A percentile compares a stretch with the other conserved stretches of the same genome.
Evolutionary conservation across 2,329 filamentous ascomycete genomes (phyloP).

Genomic region (Cladophialophora yegresii): DNA sequence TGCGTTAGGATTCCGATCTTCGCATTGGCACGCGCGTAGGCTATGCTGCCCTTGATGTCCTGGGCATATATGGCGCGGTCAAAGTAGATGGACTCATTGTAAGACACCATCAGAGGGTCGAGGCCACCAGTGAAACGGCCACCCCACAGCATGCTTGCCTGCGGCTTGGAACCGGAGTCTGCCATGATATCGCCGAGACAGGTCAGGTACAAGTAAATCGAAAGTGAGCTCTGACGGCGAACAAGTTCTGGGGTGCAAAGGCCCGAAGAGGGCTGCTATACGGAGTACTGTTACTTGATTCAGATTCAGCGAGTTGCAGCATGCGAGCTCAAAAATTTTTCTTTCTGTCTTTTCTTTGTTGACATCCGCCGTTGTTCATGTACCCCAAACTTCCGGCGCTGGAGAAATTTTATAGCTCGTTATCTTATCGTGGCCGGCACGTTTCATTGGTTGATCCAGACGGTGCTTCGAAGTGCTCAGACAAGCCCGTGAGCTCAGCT

Average conservation of each 20-base stretch:
- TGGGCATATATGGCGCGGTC: conserved; percentile 76
- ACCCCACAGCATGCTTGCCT: conserved; percentile 38
- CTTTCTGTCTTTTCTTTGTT: background rate
- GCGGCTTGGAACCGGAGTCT: conserved; percentile 19
- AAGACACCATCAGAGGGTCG: conserved; percentile 81
- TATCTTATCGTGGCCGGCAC: background rate
- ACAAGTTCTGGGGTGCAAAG: background rate
- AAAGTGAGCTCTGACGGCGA: background rate
- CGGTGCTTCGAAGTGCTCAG: background rate
- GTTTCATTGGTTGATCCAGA: conserved; percentile 1
- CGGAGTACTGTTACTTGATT: background rate
- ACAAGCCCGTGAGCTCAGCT: background rate
- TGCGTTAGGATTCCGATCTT: conserved; percentile 72
- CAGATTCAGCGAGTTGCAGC: background rate
- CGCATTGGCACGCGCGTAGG: conserved; percentile 77
- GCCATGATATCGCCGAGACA: background rate
- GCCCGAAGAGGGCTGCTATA: background rate
- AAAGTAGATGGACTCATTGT: conserved; percentile 77
- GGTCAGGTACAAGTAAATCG: background rate
- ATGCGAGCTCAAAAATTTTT: background rate
- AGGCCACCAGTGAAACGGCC: conserved; percentile 63
- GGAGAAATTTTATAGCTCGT: background rate
- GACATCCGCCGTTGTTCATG: background rate
- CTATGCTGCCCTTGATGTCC: conserved; percentile 77
- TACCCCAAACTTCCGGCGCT: background rate